A percentile compares a stretch with the other conserved stretches of the same genome.
phyloP scores from a whole-genome alignment of 2,329 filamentous ascomycete genomes.

The Lachnum nothofagi region DNA sequence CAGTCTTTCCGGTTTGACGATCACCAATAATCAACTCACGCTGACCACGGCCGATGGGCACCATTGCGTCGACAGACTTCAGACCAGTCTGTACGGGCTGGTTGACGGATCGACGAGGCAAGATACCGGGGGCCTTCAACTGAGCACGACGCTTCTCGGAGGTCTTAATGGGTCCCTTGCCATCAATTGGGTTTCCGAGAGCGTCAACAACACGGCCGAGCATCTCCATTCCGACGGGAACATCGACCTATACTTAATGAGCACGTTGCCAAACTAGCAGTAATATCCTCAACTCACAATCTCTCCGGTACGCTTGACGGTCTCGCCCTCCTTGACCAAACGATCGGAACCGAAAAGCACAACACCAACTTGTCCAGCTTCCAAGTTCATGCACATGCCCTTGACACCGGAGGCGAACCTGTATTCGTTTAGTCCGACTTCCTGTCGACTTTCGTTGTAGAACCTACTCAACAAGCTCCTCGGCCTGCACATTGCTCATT shows the following conservation, averaged over 20 bases:
- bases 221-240: slow-evolving; percentile 86
- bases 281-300: slow-evolving; percentile 66
- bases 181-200: slow-evolving; percentile 98
- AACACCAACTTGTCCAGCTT: slow-evolving; percentile 99
- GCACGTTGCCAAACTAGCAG: slow-evolving; percentile 6
- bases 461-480: slow-evolving; percentile 98
- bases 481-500: slow-evolving; percentile 99
- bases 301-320: slow-evolving; percentile 98
- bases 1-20: slow-evolving; percentile 99
- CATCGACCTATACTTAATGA: slow-evolving; percentile 68
- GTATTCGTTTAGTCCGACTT: slow-evolving; percentile 16
- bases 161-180: slow-evolving; percentile 95
- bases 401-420: slow-evolving; percentile 99
- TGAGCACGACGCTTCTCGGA: slow-evolving; percentile 91
- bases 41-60: slow-evolving; percentile 98
- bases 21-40: slow-evolving; percentile 99
- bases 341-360: slow-evolving; percentile 99
- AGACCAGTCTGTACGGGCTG: slow-evolving; percentile 99
- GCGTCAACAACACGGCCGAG: slow-evolving; percentile 98
- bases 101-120: slow-evolving; percentile 94
- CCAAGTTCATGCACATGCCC: slow-evolving; percentile 99
- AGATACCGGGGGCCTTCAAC: slow-evolving; percentile 97
- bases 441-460: slow-evolving; percentile 8
- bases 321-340: slow-evolving; percentile 99
- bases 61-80: slow-evolving; percentile 99